Evolutionary conservation across 306 rosid genomes (phyloP), one percentile per base, ranked within the genome.

Genomic region (Lathyrus oleraceus): DNA sequence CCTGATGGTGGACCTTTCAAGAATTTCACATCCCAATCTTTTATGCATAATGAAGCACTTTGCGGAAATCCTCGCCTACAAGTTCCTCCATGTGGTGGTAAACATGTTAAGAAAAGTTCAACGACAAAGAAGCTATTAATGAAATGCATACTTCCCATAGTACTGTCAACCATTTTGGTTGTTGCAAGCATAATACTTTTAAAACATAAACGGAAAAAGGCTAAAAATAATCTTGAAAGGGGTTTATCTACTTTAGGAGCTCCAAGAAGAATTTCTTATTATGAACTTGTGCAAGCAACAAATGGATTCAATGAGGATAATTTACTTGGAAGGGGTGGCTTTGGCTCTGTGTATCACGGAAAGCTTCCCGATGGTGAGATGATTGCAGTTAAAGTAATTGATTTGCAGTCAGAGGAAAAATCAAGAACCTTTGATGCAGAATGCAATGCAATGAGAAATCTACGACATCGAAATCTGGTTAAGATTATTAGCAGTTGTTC

Each of bases 371-470:
- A 75, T 45, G 79, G 74, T 45, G 1, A 10, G 19, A 48, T 75
- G 44, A 16, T 67, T 32, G 79, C 74, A 20, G 45, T 75, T 23
- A 75, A 76, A 61, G 75, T 76, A 61, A 60, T 59, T 68, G 75
- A 68, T 0, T 21, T 16, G 3, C 64, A 59, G 1, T 54, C 61
- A 6, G 57, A 60, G 32, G 68, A 17, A 25, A 54, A 54, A 48
- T 60, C 56, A 39, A 76, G 42, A 36, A 76, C 65, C 44, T 76
- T 76, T 48, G 70, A 69, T 11, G 14, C 4, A 9, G 80, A 76
- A 76, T 76, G 80, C 15, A 67, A 75, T 67, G 74, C 73, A 23
- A 44, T 75, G 69, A 59, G 68, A 58, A 67, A 75, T 45, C 74
- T 76, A 38, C 80, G 75, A 1, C 80, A 76, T 23, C 69, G 80